Percentiles rank a stretch among this genome's conserved stretches.
These are phyloP conservation scores for Dictyostelium citrinum DNA, from an alignment of 78 protist genomes.

Conservation along the genomic window DNA sequence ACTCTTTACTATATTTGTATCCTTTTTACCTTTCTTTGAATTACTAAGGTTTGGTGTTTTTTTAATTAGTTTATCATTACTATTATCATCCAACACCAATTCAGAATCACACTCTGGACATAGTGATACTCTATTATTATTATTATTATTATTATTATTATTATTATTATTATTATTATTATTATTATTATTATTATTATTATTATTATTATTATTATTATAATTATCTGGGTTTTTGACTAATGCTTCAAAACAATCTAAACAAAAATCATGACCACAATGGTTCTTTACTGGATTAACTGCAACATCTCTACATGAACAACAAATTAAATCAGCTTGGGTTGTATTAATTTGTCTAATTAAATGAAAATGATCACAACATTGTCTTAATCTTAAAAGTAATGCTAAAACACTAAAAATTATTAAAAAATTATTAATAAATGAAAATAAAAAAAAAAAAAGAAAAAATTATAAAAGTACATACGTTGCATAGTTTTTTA, in stretches of 20 bases:
- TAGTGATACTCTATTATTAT: background rate
- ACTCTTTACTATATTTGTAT: background rate
- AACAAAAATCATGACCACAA: conserved; percentile 25
- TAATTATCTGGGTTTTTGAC: background rate
- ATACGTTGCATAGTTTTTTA: conserved; percentile 47
- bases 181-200: background rate
- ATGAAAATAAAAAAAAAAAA: background rate
- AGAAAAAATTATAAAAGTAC: background rate
- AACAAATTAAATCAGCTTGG: background rate
- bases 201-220: background rate
- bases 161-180: background rate
- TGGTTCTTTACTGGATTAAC: background rate
- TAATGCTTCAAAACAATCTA: background rate
- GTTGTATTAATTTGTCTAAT: background rate
- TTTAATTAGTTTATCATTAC: background rate
- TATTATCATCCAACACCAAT: background rate
- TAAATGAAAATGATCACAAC: conserved; percentile 41
- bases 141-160: background rate
- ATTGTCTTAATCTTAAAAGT: conserved; percentile 42
- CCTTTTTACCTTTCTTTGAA: background rate
- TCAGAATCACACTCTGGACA: background rate
- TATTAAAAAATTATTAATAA: background rate
- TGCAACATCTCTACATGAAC: conserved; percentile 1
- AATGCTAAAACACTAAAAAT: conserved; percentile 6
- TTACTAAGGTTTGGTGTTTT: background rate